Percentiles rank a stretch among this genome's conserved stretches.
phyloP scores from a whole-genome alignment of 306 rosid genomes.

The Acmispon strigosus region DNA sequence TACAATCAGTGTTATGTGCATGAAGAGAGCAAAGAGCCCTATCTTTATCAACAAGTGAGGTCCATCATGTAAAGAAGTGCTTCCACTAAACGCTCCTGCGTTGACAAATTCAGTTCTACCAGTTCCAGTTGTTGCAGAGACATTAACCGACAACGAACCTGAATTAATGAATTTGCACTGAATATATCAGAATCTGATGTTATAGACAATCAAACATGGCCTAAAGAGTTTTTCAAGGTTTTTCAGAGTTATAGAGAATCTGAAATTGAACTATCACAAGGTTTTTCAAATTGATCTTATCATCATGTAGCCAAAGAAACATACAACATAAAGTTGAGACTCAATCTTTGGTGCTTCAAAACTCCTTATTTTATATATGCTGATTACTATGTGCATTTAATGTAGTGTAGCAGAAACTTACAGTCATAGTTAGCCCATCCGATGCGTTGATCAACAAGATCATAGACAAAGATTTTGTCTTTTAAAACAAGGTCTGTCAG shows the following conservation, averaged over 20 bases:
- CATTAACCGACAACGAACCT: constrained; percentile 83
- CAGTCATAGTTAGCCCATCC: constrained; percentile 94
- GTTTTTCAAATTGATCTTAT: background rate
- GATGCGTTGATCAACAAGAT: constrained; percentile 67
- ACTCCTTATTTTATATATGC: background rate
- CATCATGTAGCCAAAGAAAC: background rate
- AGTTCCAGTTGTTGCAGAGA: constrained; percentile 51
- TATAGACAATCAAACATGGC: background rate
- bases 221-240: background rate
- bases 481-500: constrained; percentile 79
- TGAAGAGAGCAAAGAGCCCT: constrained; percentile 30
- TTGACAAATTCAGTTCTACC: constrained; percentile 63
- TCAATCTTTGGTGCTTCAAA: background rate
- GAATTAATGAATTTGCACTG: background rate
- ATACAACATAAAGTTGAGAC: background rate
- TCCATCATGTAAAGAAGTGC: constrained; percentile 26
- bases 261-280: background rate
- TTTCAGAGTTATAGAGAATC: background rate
- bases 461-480: constrained; percentile 81
- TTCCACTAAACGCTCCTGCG: constrained; percentile 44
- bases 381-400: background rate
- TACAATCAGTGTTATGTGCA: constrained; percentile 20
- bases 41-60: constrained; percentile 21
- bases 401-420: constrained; percentile 42
- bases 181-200: background rate